Percentiles rank a stretch among this genome's conserved stretches.
Evolutionary conservation across 129 eudicot genomes (phyloP).

Genomic region (Scalesia atractyloides): DNA sequence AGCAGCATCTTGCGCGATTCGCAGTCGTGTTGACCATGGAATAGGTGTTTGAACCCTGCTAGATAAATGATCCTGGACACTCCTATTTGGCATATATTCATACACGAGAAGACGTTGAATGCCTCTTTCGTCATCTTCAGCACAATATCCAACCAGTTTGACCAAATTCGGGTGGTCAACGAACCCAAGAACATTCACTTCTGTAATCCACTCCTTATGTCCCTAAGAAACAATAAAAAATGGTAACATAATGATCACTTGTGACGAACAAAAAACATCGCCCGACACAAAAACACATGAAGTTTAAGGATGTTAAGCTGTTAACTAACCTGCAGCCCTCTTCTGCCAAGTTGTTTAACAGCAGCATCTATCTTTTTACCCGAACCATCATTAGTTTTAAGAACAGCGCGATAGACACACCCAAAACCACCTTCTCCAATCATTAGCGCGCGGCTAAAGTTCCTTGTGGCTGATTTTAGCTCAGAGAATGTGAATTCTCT

Average conservation of each 20-base stretch:
- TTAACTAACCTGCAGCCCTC: conserved; percentile 71
- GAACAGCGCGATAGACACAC: conserved; percentile 61
- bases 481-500: conserved; percentile 58
- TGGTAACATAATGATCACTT: not conserved
- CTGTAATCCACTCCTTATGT: conserved; percentile 89
- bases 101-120: conserved; percentile 79
- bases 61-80: conserved; percentile 73
- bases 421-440: conserved; percentile 93
- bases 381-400: conserved; percentile 36
- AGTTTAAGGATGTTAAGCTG: not conserved
- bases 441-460: conserved; percentile 69
- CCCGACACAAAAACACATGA: too few species aligned
- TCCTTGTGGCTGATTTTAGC: conserved; percentile 60
- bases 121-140: conserved; percentile 85
- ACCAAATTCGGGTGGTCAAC: conserved; percentile 76
- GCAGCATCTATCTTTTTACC: conserved; percentile 56
- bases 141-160: conserved; percentile 71
- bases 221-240: conserved; percentile 43
- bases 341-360: conserved; percentile 76
- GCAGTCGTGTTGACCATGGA: conserved; percentile 60
- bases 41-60: conserved; percentile 57
- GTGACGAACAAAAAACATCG: not conserved
- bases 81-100: conserved; percentile 67
- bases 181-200: conserved; percentile 79
- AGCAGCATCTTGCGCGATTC: conserved; percentile 81